Evolutionary conservation across 352 stramenopile species (phyloP).

Genomic region (Globisporangium paddicum): DNA sequence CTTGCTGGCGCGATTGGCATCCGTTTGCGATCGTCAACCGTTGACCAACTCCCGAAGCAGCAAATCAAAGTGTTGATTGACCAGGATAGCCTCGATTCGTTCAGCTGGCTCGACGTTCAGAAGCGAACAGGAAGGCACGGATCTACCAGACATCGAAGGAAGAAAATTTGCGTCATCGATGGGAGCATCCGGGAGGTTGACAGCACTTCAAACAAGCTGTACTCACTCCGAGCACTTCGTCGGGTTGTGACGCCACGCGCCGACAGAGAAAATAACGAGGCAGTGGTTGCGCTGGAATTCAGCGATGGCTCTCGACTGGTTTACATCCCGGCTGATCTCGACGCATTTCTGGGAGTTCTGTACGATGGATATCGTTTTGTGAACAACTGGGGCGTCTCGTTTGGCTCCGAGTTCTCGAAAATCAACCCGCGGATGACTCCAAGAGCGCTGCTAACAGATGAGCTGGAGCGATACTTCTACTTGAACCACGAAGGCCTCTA

Average conservation of each 20-base stretch:
- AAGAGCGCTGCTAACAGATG: constrained; percentile 37
- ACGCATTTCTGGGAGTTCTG: constrained; percentile 56
- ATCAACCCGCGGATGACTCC: constrained; percentile 60
- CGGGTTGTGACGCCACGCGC: constrained; percentile 39
- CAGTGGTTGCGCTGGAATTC: constrained; percentile 67
- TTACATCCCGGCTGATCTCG: constrained; percentile 51
- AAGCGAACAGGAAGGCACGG: constrained; percentile 53
- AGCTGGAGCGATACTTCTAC: constrained; percentile 48
- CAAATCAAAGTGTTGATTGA: constrained; percentile 26
- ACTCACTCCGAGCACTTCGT: constrained; percentile 48
- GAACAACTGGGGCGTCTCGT: constrained; percentile 57
- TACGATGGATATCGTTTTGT: constrained; percentile 67
- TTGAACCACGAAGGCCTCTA: constrained; percentile 67
- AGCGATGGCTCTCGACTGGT: constrained; percentile 48
- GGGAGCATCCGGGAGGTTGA: constrained; percentile 44
- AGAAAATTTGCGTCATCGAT: constrained; percentile 59
- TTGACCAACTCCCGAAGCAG: constrained; percentile 54
- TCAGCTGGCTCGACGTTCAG: constrained; percentile 47
- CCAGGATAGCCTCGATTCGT: constrained; percentile 35
- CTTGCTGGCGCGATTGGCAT: constrained; percentile 68
- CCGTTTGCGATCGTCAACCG: constrained; percentile 25
- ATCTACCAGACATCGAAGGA: constrained; percentile 51
- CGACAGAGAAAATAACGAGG: constrained; percentile 23
- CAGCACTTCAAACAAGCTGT: constrained; percentile 44
- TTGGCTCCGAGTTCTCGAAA: constrained; percentile 60